These are phyloP conservation scores for Myriosclerotinia duriaeana DNA, from an alignment of 2,329 filamentous ascomycete species.

Conservation along the genomic window DNA sequence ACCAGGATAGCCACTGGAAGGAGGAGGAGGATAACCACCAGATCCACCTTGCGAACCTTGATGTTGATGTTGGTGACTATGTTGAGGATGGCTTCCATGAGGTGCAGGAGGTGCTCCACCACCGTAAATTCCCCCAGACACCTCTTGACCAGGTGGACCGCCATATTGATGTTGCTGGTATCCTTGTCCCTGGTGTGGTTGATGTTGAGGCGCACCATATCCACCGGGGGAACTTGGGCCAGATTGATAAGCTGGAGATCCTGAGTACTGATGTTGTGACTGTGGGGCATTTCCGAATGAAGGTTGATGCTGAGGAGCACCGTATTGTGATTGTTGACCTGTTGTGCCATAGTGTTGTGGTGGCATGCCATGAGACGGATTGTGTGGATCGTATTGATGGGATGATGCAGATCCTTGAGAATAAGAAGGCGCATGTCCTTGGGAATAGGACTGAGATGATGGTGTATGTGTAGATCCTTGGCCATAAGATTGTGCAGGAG, in stretches of 20 bases:
- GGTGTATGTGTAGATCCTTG: slow-evolving; percentile 11
- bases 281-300: slow-evolving; percentile 28
- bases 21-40: slow-evolving; percentile 18
- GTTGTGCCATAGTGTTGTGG: slow-evolving; percentile 24
- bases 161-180: slow-evolving; percentile 16
- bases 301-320: slow-evolving; percentile 34
- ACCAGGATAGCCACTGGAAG: slow-evolving; percentile 16
- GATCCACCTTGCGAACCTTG: slow-evolving; percentile 22
- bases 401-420: slow-evolving; percentile 17
- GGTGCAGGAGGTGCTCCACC: slow-evolving; percentile 21
- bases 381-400: slow-evolving; percentile 24
- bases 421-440: slow-evolving; percentile 10
- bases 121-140: slow-evolving; percentile 17
- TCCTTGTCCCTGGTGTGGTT: slow-evolving; percentile 1
- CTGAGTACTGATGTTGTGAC: slow-evolving; percentile 29
- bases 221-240: slow-evolving; percentile 21
- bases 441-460: slow-evolving; percentile 26
- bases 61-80: slow-evolving; percentile 23
- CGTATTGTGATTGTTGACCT: slow-evolving; percentile 33
- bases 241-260: slow-evolving; percentile 27
- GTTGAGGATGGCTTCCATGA: slow-evolving; percentile 23
- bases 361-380: slow-evolving; percentile 10
- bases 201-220: slow-evolving; percentile 23
- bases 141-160: slow-evolving; percentile 11
- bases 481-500: slow-evolving; percentile 21